Base-by-base conservation (phyloP, 2,329 filamentous ascomycete genomes). In the Fusarium zealandicum region DNA sequence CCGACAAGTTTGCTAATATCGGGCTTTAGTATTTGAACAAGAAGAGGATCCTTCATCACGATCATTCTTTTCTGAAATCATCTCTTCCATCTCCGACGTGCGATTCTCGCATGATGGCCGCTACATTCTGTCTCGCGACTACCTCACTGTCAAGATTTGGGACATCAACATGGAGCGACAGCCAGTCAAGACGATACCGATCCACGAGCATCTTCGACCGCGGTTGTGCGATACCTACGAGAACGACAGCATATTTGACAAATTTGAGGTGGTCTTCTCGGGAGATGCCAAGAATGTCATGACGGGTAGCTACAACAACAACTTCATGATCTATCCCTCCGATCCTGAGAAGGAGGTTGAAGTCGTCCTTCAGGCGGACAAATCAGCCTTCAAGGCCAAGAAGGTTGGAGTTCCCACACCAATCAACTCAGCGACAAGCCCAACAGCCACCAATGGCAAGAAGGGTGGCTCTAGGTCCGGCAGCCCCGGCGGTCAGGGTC, bases 301-400 rank as follows among this genome's bases (percentile, higher is more conserved):
- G 95, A 99, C 95, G 6, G 95, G 95, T 67, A 97, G 92, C 73
- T 99, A 99, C 82, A 99, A 99, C 83, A 99, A 99, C 80, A 99
- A 99, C 80, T 98, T 99, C 82, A 99, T 99, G 95, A 99, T 99
- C 71, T 99, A 98, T 75, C 95, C 95, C 5, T 95, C 93, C 20
- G 93, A 98, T 69, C 90, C 93, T 6, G 91, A 93, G 64, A 96
- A 96, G 78, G 95, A 99, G 73, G 93, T 93, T 3, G 95, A 99
- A 75, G 93, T 99, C 40, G 95, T 99, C 39, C 80, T 99, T 51
- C 95, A 99, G 75, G 95, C 95, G 32, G 95, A 99, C 75, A 99
- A 99, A 80, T 96, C 92, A 51, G 95, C 95, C 10, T 99, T 99
- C 86, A 99, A 99, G 80, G 95, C 95, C 30, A 99, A 99, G 87